A percentile compares a stretch with the other conserved stretches of the same genome.
phyloP scores from a whole-genome alignment of 352 stramenopile species.

The Phytopythium ostracodes region DNA sequence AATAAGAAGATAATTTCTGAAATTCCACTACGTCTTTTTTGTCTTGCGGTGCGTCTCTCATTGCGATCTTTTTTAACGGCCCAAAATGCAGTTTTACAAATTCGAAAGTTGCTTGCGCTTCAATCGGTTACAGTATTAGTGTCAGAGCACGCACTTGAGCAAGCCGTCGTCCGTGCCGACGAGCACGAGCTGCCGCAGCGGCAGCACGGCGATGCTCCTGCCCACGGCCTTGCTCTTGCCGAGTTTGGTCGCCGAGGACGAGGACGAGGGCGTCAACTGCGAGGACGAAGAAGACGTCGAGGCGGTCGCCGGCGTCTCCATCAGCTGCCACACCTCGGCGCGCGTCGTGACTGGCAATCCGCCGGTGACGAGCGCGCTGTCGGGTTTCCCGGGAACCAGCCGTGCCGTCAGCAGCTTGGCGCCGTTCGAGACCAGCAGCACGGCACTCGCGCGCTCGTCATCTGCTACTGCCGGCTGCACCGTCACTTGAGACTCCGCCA shows the following conservation, averaged over 20 bases:
- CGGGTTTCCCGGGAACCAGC: constrained; percentile 25
- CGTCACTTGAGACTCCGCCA: constrained; percentile 40
- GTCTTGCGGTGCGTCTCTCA: background rate
- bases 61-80: background rate
- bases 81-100: constrained; percentile 1
- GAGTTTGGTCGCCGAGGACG: constrained; percentile 19
- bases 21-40: background rate
- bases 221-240: constrained; percentile 41
- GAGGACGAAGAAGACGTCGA: constrained; percentile 7
- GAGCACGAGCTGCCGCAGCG: constrained; percentile 55
- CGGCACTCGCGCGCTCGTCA: constrained; percentile 17
- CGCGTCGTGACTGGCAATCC: constrained; percentile 15
- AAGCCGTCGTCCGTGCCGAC: constrained; percentile 63
- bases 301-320: constrained; percentile 32
- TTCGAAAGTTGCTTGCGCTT: background rate
- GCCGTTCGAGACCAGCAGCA: constrained; percentile 43
- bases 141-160: constrained; percentile 41
- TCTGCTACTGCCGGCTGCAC: constrained; percentile 34
- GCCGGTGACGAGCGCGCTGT: constrained; percentile 11
- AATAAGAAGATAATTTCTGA: background rate
- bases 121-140: background rate
- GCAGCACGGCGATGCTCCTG: constrained; percentile 44
- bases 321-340: constrained; percentile 48
- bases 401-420: constrained; percentile 39
- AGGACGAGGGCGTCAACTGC: background rate